phyloP scores from a whole-genome alignment of 2,329 filamentous ascomycete genomes.

The Fusarium camptoceras region DNA sequence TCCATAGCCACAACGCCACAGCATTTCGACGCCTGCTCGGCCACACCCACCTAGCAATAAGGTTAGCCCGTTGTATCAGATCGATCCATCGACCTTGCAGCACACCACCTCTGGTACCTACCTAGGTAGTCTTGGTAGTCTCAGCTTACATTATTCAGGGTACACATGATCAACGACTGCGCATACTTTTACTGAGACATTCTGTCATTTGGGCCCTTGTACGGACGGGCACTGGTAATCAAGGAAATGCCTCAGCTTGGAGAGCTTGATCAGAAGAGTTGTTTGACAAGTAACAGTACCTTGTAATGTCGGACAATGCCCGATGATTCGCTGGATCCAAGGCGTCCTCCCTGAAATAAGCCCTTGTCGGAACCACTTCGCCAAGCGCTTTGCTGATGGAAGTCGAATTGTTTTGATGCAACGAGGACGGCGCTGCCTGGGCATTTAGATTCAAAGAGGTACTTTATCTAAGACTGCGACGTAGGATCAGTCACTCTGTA shows the following conservation, averaged over 20 bases:
- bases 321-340: slow-evolving; percentile 12
- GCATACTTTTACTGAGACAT: slow-evolving; percentile 20
- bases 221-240: neutral
- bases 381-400: neutral
- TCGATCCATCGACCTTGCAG: neutral
- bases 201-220: neutral
- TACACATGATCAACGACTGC: slow-evolving; percentile 22
- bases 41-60: neutral
- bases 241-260: slow-evolving; percentile 11
- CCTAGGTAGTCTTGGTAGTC: too few relatives aligned
- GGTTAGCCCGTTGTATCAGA: neutral
- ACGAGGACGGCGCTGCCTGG: neutral
- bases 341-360: slow-evolving; percentile 16
- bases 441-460: neutral
- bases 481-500: neutral
- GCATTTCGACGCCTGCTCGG: too few relatives aligned
- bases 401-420: neutral
- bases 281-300: neutral
- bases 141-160: slow-evolving; percentile 11
- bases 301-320: slow-evolving; percentile 5
- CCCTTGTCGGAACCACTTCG: slow-evolving; percentile 19
- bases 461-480: neutral
- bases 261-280: neutral
- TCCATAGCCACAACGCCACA: slow-evolving; percentile 1
- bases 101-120: slow-evolving; percentile 7